Conservation (phyloP, 805 yeast genomes). For the Saccharomyces eubayanus region DNA sequence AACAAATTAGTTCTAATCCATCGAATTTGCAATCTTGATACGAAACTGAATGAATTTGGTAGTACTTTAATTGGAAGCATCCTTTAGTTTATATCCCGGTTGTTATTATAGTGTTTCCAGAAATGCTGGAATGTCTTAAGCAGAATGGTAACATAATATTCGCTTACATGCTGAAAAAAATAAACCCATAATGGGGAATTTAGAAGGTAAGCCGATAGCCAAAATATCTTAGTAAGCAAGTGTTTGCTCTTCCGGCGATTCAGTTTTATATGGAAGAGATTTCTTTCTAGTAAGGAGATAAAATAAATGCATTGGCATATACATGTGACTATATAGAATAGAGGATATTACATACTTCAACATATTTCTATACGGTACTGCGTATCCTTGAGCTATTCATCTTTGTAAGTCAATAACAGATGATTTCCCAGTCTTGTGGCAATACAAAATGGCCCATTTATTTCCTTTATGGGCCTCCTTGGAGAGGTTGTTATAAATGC, state of each 20-base stretch:
- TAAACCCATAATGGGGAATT: too few species aligned
- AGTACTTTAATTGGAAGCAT: not conserved
- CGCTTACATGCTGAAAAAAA: not conserved
- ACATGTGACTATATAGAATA: not conserved
- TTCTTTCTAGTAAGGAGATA: too few species aligned
- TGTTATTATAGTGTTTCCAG: not conserved
- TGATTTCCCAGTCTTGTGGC: constrained; percentile 70
- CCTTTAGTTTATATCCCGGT: not conserved
- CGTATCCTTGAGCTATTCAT: constrained; percentile 14
- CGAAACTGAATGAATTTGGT: not conserved
- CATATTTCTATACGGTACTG: not conserved
- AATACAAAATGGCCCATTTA: constrained; percentile 66
- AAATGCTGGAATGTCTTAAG: not conserved
- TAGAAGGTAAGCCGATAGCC: not conserved
- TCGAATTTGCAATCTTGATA: not conserved
- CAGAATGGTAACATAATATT: not conserved
- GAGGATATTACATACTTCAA: not conserved
- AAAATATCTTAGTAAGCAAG: not conserved
- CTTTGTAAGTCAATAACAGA: constrained; percentile 60
- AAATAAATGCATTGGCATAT: too few species aligned
- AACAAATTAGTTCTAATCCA: not conserved
- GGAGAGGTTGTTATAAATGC: constrained; percentile 60
- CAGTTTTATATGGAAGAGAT: not conserved
- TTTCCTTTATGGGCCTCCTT: constrained; percentile 69
- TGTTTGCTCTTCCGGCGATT: not conserved